Evolutionary conservation across 805 yeast genomes (phyloP), one percentile per base, ranked within the genome.

Genomic region (Hemisphaericaspora nanyangensis): DNA sequence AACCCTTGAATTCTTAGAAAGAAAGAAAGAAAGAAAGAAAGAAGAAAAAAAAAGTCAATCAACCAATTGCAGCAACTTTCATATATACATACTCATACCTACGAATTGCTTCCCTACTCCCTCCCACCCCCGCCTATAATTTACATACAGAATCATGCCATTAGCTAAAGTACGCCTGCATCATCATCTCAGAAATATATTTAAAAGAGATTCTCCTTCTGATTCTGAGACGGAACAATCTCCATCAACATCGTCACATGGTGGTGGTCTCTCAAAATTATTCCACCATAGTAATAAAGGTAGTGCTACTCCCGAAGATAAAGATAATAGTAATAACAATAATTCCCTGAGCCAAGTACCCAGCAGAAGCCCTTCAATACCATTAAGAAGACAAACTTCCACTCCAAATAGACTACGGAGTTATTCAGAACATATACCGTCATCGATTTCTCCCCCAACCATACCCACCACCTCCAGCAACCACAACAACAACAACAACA

Each of bases 201-300:
- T 56, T 37, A 54, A 41, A 37, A 52, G 45, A 33, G 58, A 55
- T 7, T 16, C 34, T 8, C 33, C 47, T 17, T 49, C 52, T 5
- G 45, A 41, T 7, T 24, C 16, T 3, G 31, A 31, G 2, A 17
- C 36, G 5, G 29, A 36, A 17, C 19, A 44, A 6, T 29, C 38
- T 5, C 25, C 31, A 6, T 31, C 32, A 17, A 13, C 25, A 16
- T 39, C 41, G 15, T 37, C 41, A 3, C 49, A 54, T 16, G 48
- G 44, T 13, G 34, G 28, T 8, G 56, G 52, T 11, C 36, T 56
- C 24, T 40, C 50, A 4, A 53, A 49, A 38, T 25, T 54, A 15
- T 54, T 54, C 32, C 61, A 54, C 29, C 55, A 52, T 35, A n/a
- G n/a, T n/a, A 40, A 44, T 34, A 37, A 46, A 4, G 39, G 41